A percentile compares a stretch with the other conserved stretches of the same genome.
phyloP scores from a whole-genome alignment of 805 yeast genomes.

The Barnettozyma wickerhamii region DNA sequence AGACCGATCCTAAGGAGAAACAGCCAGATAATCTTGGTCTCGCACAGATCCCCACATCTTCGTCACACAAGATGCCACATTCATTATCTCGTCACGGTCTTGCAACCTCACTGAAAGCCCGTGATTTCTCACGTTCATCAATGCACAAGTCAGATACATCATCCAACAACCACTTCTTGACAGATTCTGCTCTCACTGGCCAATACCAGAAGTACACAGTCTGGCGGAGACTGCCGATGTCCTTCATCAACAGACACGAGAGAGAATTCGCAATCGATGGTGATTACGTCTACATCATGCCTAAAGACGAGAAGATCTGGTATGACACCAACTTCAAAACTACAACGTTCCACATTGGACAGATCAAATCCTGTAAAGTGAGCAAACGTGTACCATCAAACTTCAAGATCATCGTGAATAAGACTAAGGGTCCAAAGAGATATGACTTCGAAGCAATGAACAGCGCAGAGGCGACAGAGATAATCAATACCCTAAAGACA shows the following conservation, averaged over 20 bases:
- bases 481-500: constrained; percentile 63
- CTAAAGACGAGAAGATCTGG: constrained; percentile 74
- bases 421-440: constrained; percentile 66
- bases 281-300: constrained; percentile 85
- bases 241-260: constrained; percentile 75
- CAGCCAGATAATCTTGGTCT: background rate
- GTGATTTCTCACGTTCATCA: constrained; percentile 30
- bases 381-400: constrained; percentile 70
- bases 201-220: constrained; percentile 81
- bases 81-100: constrained; percentile 13
- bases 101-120: constrained; percentile 29
- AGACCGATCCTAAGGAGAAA: background rate
- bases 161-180: constrained; percentile 17
- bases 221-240: constrained; percentile 84
- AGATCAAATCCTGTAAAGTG: constrained; percentile 70
- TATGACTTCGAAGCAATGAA: constrained; percentile 81
- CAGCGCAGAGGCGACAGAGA: constrained; percentile 60
- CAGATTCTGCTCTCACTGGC: constrained; percentile 14
- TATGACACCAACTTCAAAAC: constrained; percentile 71
- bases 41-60: background rate
- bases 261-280: constrained; percentile 87
- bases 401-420: constrained; percentile 75
- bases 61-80: constrained; percentile 6
- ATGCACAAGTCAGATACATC: constrained; percentile 17
- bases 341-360: constrained; percentile 79